phyloP scores from a whole-genome alignment of 176 grass and related monocot species.

The Alopecurus myosuroides region DNA sequence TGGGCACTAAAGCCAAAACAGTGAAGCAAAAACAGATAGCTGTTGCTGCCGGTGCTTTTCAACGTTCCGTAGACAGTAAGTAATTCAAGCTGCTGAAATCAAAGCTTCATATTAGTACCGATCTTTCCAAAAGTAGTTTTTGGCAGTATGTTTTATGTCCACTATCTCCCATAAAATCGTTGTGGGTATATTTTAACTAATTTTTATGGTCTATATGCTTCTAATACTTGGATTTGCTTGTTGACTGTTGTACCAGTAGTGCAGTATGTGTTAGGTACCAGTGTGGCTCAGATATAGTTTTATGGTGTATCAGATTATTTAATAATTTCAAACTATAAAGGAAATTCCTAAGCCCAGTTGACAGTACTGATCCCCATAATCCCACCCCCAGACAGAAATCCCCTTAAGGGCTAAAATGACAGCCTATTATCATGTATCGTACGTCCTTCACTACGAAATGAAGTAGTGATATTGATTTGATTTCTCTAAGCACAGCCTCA shows the following conservation, averaged over 20 bases:
- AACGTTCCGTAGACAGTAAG: conserved; percentile 56
- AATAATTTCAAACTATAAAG: neutral
- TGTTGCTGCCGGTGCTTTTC: conserved; percentile 60
- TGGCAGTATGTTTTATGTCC: neutral
- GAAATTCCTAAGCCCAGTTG: neutral
- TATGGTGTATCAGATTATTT: neutral
- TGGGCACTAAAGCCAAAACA: conserved; percentile 49
- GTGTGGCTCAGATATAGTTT: neutral
- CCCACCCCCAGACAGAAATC: neutral
- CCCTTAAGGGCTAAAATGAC: neutral
- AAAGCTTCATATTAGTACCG: neutral
- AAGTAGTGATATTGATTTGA: neutral
- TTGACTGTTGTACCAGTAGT: neutral
- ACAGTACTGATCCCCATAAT: neutral
- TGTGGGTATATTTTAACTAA: neutral
- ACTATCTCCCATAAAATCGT: neutral
- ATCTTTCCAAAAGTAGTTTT: neutral
- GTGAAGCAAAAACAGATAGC: conserved; percentile 62
- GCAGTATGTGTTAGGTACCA: neutral
- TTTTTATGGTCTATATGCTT: too few species aligned
- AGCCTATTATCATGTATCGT: neutral
- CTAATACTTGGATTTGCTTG: neutral
- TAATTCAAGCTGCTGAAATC: conserved; percentile 26
- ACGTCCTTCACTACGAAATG: neutral
- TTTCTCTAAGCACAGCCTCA: neutral